A percentile compares a stretch with the other conserved stretches of the same genome.
phyloP scores from a whole-genome alignment of 2,329 filamentous ascomycete genomes.

The Pseudocercospora musae region DNA sequence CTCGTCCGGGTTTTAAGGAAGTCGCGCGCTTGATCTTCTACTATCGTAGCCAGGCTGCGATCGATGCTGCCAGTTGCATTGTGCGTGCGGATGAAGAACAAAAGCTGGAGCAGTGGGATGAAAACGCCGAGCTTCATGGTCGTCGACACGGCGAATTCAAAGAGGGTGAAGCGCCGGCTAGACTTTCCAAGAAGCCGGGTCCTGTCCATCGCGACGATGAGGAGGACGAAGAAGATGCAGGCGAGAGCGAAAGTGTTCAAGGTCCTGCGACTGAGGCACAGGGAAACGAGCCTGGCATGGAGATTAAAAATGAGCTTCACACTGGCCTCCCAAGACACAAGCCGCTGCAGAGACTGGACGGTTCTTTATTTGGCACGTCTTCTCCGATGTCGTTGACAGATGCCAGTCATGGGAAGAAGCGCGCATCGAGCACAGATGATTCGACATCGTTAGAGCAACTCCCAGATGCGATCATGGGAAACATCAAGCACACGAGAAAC shows the following conservation, averaged over 20 bases:
- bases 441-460: background rate
- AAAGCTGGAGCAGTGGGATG: constrained; percentile 10
- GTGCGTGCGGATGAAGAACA: constrained; percentile 9
- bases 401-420: background rate
- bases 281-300: background rate
- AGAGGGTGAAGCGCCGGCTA: background rate
- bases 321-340: background rate
- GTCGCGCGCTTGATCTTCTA: constrained; percentile 44
- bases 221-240: background rate
- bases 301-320: background rate
- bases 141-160: background rate
- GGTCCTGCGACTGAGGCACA: background rate
- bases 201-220: background rate
- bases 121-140: background rate
- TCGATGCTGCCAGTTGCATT: constrained; percentile 24
- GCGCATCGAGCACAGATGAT: background rate
- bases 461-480: background rate
- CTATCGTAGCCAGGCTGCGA: constrained; percentile 35
- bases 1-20: constrained; percentile 35
- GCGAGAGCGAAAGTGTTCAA: background rate
- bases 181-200: background rate
- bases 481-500: background rate
- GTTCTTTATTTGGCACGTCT: background rate
- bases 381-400: background rate
- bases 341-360: background rate